phyloP scores from a whole-genome alignment of 345 rosid genomes.

The Stellera chamaejasme region DNA sequence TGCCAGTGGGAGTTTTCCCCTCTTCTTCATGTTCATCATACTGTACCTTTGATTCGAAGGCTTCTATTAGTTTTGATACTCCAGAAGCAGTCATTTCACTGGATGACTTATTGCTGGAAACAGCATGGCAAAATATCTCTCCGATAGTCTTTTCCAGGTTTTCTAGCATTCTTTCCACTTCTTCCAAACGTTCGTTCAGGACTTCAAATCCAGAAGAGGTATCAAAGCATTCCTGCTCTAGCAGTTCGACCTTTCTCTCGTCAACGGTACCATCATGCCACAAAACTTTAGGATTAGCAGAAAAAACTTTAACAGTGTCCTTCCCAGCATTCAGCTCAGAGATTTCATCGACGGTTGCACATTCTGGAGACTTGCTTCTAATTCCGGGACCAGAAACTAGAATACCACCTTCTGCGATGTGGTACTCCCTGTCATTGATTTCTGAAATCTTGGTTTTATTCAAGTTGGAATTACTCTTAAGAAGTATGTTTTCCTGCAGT shows the following conservation, averaged over 20 bases:
- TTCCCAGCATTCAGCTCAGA: constrained; percentile 15
- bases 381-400: constrained; percentile 18
- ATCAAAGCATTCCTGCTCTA: constrained; percentile 25
- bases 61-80: constrained; percentile 69
- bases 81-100: constrained; percentile 36
- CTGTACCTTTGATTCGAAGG: constrained; percentile 68
- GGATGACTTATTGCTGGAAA: constrained; percentile 23
- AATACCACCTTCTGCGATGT: constrained; percentile 21
- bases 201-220: constrained; percentile 31
- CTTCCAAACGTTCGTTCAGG: constrained; percentile 41
- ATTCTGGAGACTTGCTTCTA: constrained; percentile 13
- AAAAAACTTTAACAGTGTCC: constrained; percentile 16
- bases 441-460: constrained; percentile 32
- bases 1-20: constrained; percentile 23
- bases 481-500: constrained; percentile 37
- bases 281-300: constrained; percentile 11
- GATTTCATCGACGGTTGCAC: constrained; percentile 21
- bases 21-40: constrained; percentile 44
- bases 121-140: constrained; percentile 29
- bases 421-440: constrained; percentile 20
- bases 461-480: constrained; percentile 30
- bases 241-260: constrained; percentile 10
- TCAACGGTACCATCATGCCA: constrained; percentile 9
- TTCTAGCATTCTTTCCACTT: constrained; percentile 41
- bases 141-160: constrained; percentile 53